Percentiles rank a stretch among this genome's conserved stretches.
Evolutionary conservation across 2,329 filamentous ascomycete genomes (phyloP).

Genomic region (Elsinoe perseae): DNA sequence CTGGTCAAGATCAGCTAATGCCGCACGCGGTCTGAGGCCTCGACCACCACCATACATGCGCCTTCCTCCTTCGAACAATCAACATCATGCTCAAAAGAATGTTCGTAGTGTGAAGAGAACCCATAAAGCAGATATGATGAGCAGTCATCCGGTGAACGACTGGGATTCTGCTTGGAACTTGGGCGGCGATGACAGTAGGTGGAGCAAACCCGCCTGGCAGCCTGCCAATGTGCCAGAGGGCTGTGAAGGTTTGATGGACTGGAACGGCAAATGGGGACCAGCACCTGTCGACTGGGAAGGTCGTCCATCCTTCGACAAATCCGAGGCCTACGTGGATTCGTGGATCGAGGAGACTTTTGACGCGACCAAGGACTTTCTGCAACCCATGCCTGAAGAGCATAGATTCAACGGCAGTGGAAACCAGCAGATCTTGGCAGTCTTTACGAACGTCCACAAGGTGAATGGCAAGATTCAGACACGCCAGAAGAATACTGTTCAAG

Average conservation of each 20-base stretch:
- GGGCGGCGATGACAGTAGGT: background rate
- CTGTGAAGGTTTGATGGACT: slow-evolving; percentile 35
- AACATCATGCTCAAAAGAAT: background rate
- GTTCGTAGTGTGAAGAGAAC: background rate
- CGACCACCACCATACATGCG: background rate
- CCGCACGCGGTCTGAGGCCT: slow-evolving; percentile 1
- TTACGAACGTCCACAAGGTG: background rate
- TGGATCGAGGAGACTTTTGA: slow-evolving; percentile 22
- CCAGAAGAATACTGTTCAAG: background rate
- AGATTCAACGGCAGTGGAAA: background rate
- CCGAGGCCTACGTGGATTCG: slow-evolving; percentile 22
- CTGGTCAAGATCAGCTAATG: background rate
- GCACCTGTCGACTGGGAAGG: slow-evolving; percentile 42
- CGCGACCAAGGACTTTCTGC: background rate
- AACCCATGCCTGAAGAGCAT: background rate
- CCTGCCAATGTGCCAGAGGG: slow-evolving; percentile 20
- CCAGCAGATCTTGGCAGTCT: background rate
- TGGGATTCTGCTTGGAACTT: background rate
- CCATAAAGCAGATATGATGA: background rate
- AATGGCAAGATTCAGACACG: background rate
- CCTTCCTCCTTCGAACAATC: background rate
- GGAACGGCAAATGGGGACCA: slow-evolving; percentile 40
- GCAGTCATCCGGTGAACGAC: background rate
- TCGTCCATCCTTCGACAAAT: slow-evolving; percentile 27
- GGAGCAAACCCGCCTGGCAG: background rate